These are phyloP conservation scores for Phytophthora podocarpi DNA, from an alignment of 352 stramenopile species.

Conservation along the genomic window DNA sequence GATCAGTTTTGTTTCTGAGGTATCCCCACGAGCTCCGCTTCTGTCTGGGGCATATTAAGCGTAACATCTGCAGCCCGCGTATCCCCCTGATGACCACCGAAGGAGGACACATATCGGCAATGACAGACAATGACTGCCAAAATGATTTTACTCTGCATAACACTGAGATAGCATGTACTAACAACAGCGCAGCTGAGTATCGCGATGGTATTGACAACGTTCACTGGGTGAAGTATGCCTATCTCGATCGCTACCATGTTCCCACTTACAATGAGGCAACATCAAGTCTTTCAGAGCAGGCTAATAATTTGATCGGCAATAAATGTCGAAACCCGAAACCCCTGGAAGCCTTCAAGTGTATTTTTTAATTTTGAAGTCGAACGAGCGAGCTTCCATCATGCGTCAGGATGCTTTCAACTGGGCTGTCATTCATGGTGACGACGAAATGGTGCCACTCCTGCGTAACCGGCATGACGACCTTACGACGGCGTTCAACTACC, in stretches of 20 bases:
- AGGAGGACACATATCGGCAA: too few relatives aligned
- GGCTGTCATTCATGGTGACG: not conserved
- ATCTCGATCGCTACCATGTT: not conserved
- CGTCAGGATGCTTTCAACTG: not conserved
- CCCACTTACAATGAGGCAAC: conserved; percentile 1
- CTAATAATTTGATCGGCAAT: conserved; percentile 12
- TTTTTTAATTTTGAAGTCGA: conserved; percentile 3
- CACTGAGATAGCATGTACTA: not conserved
- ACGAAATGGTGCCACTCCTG: not conserved
- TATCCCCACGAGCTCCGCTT: too few relatives aligned
- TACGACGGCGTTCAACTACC: not conserved
- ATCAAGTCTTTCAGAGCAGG: conserved; percentile 1
- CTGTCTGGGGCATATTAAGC: too few relatives aligned
- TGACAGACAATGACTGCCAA: conserved; percentile 8
- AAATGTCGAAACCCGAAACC: not conserved
- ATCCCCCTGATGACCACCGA: too few relatives aligned
- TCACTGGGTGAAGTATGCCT: not conserved
- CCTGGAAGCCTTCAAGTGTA: conserved; percentile 1
- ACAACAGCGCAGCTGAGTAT: not conserved
- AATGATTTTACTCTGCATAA: conserved; percentile 24
- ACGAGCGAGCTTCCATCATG: not conserved
- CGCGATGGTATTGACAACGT: not conserved
- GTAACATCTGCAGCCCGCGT: too few relatives aligned
- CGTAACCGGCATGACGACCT: not conserved
- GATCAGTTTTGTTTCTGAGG: too few relatives aligned